Conservation (phyloP, 2,329 filamentous ascomycete species). For the Metarhizium sp. region DNA sequence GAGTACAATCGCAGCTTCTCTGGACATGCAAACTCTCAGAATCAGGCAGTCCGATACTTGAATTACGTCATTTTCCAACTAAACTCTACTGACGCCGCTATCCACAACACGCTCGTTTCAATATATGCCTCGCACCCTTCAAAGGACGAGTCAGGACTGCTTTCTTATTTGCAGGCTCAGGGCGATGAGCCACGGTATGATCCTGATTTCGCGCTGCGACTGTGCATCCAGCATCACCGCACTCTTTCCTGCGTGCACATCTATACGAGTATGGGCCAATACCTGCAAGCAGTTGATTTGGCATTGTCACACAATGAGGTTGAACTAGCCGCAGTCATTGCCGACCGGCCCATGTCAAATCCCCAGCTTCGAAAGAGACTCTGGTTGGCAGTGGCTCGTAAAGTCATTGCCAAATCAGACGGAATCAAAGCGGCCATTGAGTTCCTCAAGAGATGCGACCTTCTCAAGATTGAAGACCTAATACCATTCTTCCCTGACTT, state of each 20-base stretch:
- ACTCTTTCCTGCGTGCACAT: constrained; percentile 95
- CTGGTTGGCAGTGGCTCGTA: constrained; percentile 91
- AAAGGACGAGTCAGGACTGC: constrained; percentile 72
- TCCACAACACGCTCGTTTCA: constrained; percentile 94
- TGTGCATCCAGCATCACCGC: constrained; percentile 90
- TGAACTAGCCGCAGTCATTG: constrained; percentile 81
- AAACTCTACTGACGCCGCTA: constrained; percentile 69
- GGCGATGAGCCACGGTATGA: constrained; percentile 82
- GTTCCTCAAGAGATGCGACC: constrained; percentile 82
- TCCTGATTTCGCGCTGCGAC: constrained; percentile 86
- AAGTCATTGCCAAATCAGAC: constrained; percentile 77
- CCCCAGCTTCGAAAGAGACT: constrained; percentile 80
- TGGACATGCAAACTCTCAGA: constrained; percentile 56
- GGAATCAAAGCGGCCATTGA: constrained; percentile 91
- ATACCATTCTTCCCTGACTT: constrained; percentile 99
- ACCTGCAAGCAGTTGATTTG: constrained; percentile 84
- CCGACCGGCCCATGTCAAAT: constrained; percentile 74
- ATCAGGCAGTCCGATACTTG: constrained; percentile 89
- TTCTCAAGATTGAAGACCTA: constrained; percentile 89
- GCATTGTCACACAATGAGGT: constrained; percentile 84
- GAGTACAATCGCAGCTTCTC: constrained; percentile 80
- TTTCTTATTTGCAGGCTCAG: constrained; percentile 85
- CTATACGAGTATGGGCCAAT: constrained; percentile 93
- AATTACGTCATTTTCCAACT: constrained; percentile 87
- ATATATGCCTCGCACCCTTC: constrained; percentile 86